Evolutionary conservation across 805 yeast species (phyloP).

Genomic region (Yarrowia divulgata): DNA sequence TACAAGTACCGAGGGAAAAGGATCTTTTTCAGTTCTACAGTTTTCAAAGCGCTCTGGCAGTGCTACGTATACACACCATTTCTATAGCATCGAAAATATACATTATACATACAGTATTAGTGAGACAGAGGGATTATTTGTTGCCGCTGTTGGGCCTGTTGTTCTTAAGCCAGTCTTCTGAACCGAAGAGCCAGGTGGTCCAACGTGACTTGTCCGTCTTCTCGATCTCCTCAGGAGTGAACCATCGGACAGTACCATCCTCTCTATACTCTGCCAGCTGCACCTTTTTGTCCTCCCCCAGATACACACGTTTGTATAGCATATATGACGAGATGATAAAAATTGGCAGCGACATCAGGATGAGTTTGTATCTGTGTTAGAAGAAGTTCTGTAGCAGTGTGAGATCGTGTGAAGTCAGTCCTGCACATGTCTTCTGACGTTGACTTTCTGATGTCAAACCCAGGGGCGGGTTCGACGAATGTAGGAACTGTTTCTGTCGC

Average conservation of each 20-base stretch:
- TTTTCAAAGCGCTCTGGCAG: conserved; percentile 32
- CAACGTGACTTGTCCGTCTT: conserved; percentile 10
- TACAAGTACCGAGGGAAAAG: not conserved
- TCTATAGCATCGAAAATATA: conserved; percentile 35
- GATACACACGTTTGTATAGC: conserved; percentile 1
- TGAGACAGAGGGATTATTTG: not conserved
- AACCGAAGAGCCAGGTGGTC: conserved; percentile 14
- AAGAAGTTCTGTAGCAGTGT: too few relatives aligned
- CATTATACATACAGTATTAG: not conserved
- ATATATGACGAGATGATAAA: conserved; percentile 9
- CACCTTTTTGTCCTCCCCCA: too few relatives aligned
- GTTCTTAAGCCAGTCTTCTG: conserved; percentile 24
- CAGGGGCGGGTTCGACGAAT: too few relatives aligned
- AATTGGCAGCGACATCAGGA: not conserved
- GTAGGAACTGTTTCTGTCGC: too few relatives aligned
- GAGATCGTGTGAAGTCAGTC: too few relatives aligned
- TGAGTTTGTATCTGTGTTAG: conserved; percentile 37
- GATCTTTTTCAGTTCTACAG: conserved; percentile 30
- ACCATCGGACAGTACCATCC: conserved; percentile 50
- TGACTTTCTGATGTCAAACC: not conserved
- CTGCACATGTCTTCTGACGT: not conserved
- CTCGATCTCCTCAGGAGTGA: conserved; percentile 18
- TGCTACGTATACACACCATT: conserved; percentile 33
- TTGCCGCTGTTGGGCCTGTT: conserved; percentile 11
- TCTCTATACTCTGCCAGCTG: conserved; percentile 51